Percentiles rank a stretch among this genome's conserved stretches.
phyloP scores from a whole-genome alignment of 2,329 filamentous ascomycete species.

The Penicillium palitans region DNA sequence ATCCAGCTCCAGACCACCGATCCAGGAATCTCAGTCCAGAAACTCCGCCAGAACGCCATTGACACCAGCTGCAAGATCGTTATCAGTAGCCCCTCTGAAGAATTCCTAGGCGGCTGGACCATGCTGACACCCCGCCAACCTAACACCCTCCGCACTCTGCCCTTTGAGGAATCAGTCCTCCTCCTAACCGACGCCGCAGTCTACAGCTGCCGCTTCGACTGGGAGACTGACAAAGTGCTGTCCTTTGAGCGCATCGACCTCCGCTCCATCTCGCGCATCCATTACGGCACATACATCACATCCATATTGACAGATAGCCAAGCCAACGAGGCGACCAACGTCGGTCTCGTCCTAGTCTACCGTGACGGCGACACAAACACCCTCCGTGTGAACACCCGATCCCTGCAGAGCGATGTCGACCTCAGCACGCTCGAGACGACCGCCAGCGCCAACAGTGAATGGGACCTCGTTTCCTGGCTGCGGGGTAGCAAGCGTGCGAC shows the following conservation, averaged over 20 bases:
- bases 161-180: slow-evolving; percentile 85
- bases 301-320: slow-evolving; percentile 78
- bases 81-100: slow-evolving; percentile 77
- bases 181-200: slow-evolving; percentile 81
- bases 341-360: slow-evolving; percentile 81
- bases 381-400: slow-evolving; percentile 80
- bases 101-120: slow-evolving; percentile 87
- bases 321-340: slow-evolving; percentile 74
- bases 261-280: slow-evolving; percentile 69
- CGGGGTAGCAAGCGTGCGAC: slow-evolving; percentile 31
- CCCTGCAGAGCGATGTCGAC: slow-evolving; percentile 62
- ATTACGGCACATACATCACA: slow-evolving; percentile 84
- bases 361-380: slow-evolving; percentile 69
- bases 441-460: slow-evolving; percentile 36
- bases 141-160: slow-evolving; percentile 67
- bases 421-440: slow-evolving; percentile 33
- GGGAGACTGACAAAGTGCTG: slow-evolving; percentile 90
- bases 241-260: slow-evolving; percentile 86
- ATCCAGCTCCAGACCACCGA: slow-evolving; percentile 90
- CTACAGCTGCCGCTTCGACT: slow-evolving; percentile 90
- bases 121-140: slow-evolving; percentile 72
- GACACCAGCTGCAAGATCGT: slow-evolving; percentile 86
- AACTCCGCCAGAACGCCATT: slow-evolving; percentile 83
- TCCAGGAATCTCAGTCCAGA: slow-evolving; percentile 81
- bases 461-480: slow-evolving; percentile 46